Conservation (phyloP, 2,329 filamentous ascomycete genomes). For the Pseudogymnoascus sp. region DNA sequence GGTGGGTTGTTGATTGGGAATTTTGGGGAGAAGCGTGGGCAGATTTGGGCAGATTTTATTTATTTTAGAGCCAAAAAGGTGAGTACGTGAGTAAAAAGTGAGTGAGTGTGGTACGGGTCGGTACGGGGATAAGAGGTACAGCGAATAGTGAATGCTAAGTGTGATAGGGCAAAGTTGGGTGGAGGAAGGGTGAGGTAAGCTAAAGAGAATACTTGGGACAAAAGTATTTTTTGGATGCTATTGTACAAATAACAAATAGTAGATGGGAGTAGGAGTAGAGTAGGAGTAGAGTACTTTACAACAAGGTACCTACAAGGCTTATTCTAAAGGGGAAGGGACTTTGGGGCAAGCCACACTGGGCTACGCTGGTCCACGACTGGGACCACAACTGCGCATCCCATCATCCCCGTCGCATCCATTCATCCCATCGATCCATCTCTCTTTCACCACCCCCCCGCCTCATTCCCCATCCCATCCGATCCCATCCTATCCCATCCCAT, state of each 20-base stretch:
- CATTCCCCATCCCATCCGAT: background rate
- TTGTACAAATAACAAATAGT: no score
- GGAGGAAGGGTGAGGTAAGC: background rate
- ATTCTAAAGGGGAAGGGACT: background rate
- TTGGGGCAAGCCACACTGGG: background rate
- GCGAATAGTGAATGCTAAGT: background rate
- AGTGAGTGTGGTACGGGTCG: background rate
- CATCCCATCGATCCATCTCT: background rate
- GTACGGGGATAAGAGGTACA: background rate
- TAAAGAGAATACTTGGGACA: background rate
- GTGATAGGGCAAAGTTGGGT: background rate
- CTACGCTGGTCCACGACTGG: no score
- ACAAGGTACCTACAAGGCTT: constrained; percentile 1
- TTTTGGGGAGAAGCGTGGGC: background rate
- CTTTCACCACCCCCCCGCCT: background rate
- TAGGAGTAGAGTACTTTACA: background rate
- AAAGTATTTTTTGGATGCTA: background rate
- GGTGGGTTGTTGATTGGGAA: background rate
- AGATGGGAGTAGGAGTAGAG: background rate
- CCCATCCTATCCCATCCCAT: background rate
- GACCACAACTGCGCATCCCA: background rate
- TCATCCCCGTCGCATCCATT: background rate
- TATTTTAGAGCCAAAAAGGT: background rate
- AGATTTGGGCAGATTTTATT: background rate
- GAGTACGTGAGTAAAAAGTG: background rate